Base-by-base conservation (phyloP, 441 rosid genomes). In the Erodium moschatum region DNA sequence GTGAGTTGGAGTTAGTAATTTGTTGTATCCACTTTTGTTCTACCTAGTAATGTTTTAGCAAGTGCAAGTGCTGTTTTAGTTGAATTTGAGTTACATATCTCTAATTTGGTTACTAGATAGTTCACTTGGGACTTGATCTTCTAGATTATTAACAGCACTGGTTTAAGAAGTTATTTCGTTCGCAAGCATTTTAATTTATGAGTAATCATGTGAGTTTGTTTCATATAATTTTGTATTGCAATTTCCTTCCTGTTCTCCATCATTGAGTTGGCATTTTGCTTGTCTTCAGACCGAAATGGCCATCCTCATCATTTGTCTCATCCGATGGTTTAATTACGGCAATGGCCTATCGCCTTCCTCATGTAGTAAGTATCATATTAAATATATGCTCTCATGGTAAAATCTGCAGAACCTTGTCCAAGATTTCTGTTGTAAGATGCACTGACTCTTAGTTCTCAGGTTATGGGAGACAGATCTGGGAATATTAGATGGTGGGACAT, bases 401-500 rank as follows among this genome's bases (percentile, higher is more conserved):
- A 74, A 40, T 72, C 60, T 24, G 67, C 54, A 20, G 46, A 52
- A 27, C 21, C 29, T 73, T 71, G 29, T 70, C 65, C 58, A 38
- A 63, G 65, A 70, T 31, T 68, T 78, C 50, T 50, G 62, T 71
- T 71, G 52, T 74, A 50, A 70, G 62, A 67, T 70, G 56, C 70
- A 2, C 44, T 80, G 60, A 54, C 73, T 65, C 65, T 66, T 64
- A 65, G 82, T 75, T 82, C 82, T 78, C 86, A 93, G 98, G 97
- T 93, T 71, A 91, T 93, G 97, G 98, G 98, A 77, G 98, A 93
- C 80, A 87, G 93, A 75, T 89, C 95, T 24, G 97, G 98, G 76
- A 89, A 85, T 81, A 88, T 93, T 77, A 80, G 98, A 81, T 93
- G 98, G 98, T 93, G 98, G 98, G 98, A 93, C 84, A 92, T 93